Percentiles rank a stretch among this genome's conserved stretches.
phyloP scores from a whole-genome alignment of 352 stramenopile genomes.

The Pythium rhizo-oryzae region DNA sequence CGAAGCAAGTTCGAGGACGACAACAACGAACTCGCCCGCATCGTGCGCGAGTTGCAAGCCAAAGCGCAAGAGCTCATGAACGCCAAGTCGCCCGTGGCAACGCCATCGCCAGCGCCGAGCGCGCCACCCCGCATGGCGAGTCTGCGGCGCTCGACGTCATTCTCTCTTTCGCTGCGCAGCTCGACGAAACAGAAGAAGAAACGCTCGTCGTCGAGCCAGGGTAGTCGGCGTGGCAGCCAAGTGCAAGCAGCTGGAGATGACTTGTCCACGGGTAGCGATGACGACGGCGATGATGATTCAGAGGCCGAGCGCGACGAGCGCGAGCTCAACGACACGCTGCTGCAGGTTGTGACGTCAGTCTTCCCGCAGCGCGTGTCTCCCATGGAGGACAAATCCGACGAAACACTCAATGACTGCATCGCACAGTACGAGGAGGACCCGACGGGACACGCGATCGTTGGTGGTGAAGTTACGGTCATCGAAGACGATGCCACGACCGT shows the following conservation, averaged over 20 bases:
- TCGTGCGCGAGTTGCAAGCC: slow-evolving; percentile 52
- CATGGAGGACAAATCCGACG: slow-evolving; percentile 39
- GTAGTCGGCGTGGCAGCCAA: background rate
- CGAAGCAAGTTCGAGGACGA: slow-evolving; percentile 53
- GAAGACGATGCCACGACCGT: slow-evolving; percentile 9
- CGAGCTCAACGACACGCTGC: slow-evolving; percentile 49
- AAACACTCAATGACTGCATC: slow-evolving; percentile 44
- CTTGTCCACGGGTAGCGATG: slow-evolving; percentile 54
- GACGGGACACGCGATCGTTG: slow-evolving; percentile 25
- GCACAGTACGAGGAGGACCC: slow-evolving; percentile 53
- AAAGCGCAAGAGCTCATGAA: slow-evolving; percentile 37
- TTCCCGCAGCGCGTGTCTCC: slow-evolving; percentile 41
- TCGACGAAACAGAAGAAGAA: background rate
- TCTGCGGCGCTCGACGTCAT: slow-evolving; percentile 32
- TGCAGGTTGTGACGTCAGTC: slow-evolving; percentile 50
- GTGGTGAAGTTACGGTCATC: background rate
- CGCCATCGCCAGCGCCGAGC: background rate
- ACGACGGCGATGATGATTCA: slow-evolving; percentile 37
- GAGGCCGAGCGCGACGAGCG: slow-evolving; percentile 48
- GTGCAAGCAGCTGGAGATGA: slow-evolving; percentile 27
- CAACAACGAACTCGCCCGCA: slow-evolving; percentile 52
- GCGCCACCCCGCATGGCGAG: slow-evolving; percentile 13
- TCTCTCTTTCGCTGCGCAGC: slow-evolving; percentile 41
- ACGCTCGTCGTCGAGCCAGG: background rate
- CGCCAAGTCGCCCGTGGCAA: background rate